These are phyloP conservation scores for Aspergillus hancockii DNA, from an alignment of 495 filamentous ascomycete genomes.

Conservation along the genomic window DNA sequence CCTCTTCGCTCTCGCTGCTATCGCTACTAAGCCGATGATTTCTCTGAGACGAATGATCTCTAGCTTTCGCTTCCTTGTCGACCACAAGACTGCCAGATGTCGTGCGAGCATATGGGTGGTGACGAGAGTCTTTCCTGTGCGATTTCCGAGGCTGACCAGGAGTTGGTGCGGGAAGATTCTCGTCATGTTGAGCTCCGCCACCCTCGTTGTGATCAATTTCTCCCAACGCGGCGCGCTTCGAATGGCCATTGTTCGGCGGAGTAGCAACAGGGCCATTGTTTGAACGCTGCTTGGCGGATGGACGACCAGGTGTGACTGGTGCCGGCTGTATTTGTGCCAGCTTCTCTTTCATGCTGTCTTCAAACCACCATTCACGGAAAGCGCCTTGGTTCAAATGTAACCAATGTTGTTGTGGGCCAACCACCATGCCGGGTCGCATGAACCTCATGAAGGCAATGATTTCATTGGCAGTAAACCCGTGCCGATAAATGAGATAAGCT, in stretches of 20 bases:
- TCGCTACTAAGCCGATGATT: slow-evolving; percentile 44
- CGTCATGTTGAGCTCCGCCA: slow-evolving; percentile 59
- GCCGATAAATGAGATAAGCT: slow-evolving; percentile 94
- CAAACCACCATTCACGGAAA: slow-evolving; percentile 98
- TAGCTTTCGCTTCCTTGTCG: slow-evolving; percentile 36
- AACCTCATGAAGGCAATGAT: slow-evolving; percentile 99
- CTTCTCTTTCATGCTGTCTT: slow-evolving; percentile 77
- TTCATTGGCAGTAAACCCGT: slow-evolving; percentile 98
- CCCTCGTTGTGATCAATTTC: slow-evolving; percentile 83
- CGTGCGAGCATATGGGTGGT: slow-evolving; percentile 55
- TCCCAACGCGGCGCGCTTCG: slow-evolving; percentile 77
- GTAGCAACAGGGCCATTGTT: slow-evolving; percentile 71
- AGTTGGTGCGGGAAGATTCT: slow-evolving; percentile 90
- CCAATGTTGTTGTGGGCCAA: slow-evolving; percentile 99
- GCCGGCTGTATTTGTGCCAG: slow-evolving; percentile 52
- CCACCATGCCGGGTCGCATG: slow-evolving; percentile 99
- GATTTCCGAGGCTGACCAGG: slow-evolving; percentile 95
- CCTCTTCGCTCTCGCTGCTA: slow-evolving; percentile 73
- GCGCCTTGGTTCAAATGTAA: slow-evolving; percentile 93
- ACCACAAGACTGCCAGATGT: slow-evolving; percentile 40
- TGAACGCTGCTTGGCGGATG: slow-evolving; percentile 49
- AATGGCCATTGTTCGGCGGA: slow-evolving; percentile 75
- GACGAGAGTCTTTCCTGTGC: slow-evolving; percentile 59
- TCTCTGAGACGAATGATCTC: slow-evolving; percentile 40
- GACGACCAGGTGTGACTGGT: slow-evolving; percentile 78